Evolutionary conservation across 2,329 filamentous ascomycete genomes (phyloP).

Genomic region (Herpotrichia juniperi): DNA sequence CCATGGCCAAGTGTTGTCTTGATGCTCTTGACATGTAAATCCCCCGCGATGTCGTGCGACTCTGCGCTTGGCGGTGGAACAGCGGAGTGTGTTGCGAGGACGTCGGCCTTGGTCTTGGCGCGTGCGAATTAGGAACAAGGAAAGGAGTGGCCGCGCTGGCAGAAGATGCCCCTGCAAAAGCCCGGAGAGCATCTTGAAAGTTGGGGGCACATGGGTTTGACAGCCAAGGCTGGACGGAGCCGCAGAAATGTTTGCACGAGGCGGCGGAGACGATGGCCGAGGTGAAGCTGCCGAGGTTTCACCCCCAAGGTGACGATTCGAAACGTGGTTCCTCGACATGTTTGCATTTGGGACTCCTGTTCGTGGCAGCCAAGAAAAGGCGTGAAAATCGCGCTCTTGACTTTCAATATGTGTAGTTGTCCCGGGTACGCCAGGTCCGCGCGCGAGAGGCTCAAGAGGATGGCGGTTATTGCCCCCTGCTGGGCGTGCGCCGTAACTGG

Average conservation of each 20-base stretch:
- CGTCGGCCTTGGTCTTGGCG: neutral
- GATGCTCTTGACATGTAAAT: constrained; percentile 19
- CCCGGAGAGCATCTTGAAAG: constrained; percentile 1
- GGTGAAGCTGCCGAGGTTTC: constrained; percentile 22
- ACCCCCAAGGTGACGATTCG: constrained; percentile 16
- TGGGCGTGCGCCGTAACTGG: constrained; percentile 6
- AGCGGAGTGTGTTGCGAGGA: neutral
- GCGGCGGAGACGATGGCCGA: constrained; percentile 5
- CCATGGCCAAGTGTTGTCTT: neutral
- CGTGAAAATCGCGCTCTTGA: constrained; percentile 17
- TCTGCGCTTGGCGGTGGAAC: constrained; percentile 13
- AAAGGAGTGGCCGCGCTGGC: neutral
- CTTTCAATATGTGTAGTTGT: constrained; percentile 12
- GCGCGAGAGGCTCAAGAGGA: constrained; percentile 8
- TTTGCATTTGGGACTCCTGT: constrained; percentile 4
- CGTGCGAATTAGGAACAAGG: neutral
- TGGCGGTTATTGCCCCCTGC: constrained; percentile 10
- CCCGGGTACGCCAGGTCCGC: constrained; percentile 10
- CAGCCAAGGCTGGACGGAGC: constrained; percentile 4
- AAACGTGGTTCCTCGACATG: constrained; percentile 16
- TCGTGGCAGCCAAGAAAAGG: constrained; percentile 11
- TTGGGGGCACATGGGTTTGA: constrained; percentile 1
- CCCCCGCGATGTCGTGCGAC: constrained; percentile 14
- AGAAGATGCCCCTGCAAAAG: neutral
- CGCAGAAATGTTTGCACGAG: constrained; percentile 11